These are phyloP conservation scores for Hericium coralloides DNA, from an alignment of 768 basidiomycete genomes.

Conservation along the genomic window DNA sequence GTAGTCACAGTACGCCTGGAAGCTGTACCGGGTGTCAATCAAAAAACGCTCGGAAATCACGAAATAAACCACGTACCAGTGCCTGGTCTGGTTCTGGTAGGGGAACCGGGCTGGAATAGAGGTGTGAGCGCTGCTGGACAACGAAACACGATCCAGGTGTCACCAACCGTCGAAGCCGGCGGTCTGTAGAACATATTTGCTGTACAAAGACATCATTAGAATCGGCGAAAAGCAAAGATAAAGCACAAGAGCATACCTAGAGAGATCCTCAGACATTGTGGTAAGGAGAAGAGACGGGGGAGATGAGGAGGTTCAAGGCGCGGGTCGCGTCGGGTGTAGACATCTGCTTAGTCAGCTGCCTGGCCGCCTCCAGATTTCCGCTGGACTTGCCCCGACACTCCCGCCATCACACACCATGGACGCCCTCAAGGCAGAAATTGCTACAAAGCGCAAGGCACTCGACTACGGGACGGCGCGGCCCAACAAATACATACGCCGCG, in stretches of 20 bases:
- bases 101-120: conserved; percentile 66
- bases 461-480: conserved; percentile 45
- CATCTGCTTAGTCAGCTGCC: neutral
- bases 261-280: conserved; percentile 55
- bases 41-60: neutral
- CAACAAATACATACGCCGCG: conserved; percentile 83
- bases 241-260: conserved; percentile 35
- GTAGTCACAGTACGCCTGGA: conserved; percentile 97
- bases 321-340: conserved; percentile 3
- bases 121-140: conserved; percentile 3
- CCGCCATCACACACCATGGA: conserved; percentile 52
- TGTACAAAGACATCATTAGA: conserved; percentile 23
- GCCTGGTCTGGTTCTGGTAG: conserved; percentile 89
- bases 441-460: conserved; percentile 74
- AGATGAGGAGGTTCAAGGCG: conserved; percentile 22
- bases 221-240: neutral
- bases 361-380: neutral
- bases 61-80: conserved; percentile 58
- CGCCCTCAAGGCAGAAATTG: conserved; percentile 83
- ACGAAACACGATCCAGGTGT: conserved; percentile 1
- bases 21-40: conserved; percentile 34
- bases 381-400: neutral
- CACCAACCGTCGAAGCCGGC: conserved; percentile 84
- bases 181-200: conserved; percentile 88
- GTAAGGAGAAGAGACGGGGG: conserved; percentile 10